Evolutionary conservation across 345 rosid genomes (phyloP), one percentile per base, ranked within the genome.

Genomic region (Corchorus capsularis): DNA sequence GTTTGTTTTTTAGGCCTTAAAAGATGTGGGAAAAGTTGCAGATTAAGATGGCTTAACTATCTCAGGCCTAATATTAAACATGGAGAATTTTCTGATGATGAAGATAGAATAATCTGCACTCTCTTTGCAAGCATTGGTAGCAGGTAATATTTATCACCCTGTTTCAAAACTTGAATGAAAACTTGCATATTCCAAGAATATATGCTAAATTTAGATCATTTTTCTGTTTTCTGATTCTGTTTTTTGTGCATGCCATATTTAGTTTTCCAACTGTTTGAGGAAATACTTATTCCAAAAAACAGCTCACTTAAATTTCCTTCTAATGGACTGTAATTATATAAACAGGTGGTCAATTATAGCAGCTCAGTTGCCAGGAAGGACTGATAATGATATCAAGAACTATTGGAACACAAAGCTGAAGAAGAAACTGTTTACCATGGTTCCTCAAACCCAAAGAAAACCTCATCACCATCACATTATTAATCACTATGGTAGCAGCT

Each of bases 351-450:
- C 98, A 75, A 77, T 92, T 78, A 94, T 92, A 79, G 97, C 98
- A 64, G 87, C 97, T 77, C 98, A 90, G 68, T 78, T 94, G 64
- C 95, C 91, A 53, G 98, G 98, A 56, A 88, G 98, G 81, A 94
- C 98, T 49, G 98, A 92, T 69, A 94, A 94, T 75, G 98, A 94
- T 79, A 89, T 92, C 76, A 94, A 94, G 79, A 94, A 94, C 82
- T 88, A 94, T 77, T 94, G 98, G 98, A 94, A 92, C 88, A 92
- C 98, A 47, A 94, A 89, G 86, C 89, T 94, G 32, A 94, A 94
- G 89, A 94, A 90, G 92, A 90, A 92, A 73, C 90, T 95, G 62
- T 79, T 88, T 81, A 75, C 78, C 20, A 69, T 79, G 75, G 78
- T 68, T 50, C 73, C 68, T 49, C 82, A 66, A 47, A 76, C 79